Conservation (phyloP, 805 yeast genomes). For the Komagataella pastoris region DNA sequence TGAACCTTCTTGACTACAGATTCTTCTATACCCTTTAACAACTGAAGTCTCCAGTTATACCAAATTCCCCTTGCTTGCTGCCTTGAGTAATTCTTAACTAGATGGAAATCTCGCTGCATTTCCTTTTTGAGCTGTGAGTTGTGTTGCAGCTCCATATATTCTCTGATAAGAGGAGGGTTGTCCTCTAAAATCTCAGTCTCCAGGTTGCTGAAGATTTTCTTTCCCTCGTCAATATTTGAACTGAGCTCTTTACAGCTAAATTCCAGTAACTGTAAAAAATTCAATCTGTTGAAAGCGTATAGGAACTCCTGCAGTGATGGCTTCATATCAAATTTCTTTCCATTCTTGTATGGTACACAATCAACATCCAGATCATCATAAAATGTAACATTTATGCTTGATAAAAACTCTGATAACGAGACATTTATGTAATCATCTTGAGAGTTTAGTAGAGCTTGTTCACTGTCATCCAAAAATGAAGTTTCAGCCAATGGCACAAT, state of each 20-base stretch:
- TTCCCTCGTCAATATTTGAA: slow-evolving; percentile 37
- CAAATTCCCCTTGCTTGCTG: slow-evolving; percentile 41
- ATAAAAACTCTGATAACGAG: slow-evolving; percentile 23
- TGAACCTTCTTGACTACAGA: slow-evolving; percentile 6
- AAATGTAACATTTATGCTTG: slow-evolving; percentile 26
- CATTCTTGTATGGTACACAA: slow-evolving; percentile 1
- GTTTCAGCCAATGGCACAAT: slow-evolving; percentile 17
- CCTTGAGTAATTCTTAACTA: slow-evolving; percentile 36
- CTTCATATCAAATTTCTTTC: slow-evolving; percentile 4
- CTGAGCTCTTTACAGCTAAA: slow-evolving; percentile 40
- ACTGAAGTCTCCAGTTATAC: slow-evolving; percentile 50
- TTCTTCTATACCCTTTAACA: slow-evolving; percentile 29
- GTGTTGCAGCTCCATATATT: slow-evolving; percentile 29
- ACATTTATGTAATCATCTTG: slow-evolving; percentile 19
- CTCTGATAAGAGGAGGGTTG: slow-evolving; percentile 35
- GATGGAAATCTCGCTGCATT: slow-evolving; percentile 33
- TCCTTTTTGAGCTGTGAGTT: slow-evolving; percentile 2
- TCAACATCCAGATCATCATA: slow-evolving; percentile 28
- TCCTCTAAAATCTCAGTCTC: slow-evolving; percentile 30
- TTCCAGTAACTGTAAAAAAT: slow-evolving; percentile 33
- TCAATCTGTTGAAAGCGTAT: slow-evolving; percentile 24
- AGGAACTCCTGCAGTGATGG: slow-evolving; percentile 19
- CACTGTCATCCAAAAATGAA: slow-evolving; percentile 7
- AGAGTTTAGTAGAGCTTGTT: slow-evolving; percentile 2
- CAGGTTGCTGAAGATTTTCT: slow-evolving; percentile 29